These are phyloP conservation scores for Pseudocercospora musae DNA, from an alignment of 2,329 filamentous ascomycete genomes.

Conservation along the genomic window DNA sequence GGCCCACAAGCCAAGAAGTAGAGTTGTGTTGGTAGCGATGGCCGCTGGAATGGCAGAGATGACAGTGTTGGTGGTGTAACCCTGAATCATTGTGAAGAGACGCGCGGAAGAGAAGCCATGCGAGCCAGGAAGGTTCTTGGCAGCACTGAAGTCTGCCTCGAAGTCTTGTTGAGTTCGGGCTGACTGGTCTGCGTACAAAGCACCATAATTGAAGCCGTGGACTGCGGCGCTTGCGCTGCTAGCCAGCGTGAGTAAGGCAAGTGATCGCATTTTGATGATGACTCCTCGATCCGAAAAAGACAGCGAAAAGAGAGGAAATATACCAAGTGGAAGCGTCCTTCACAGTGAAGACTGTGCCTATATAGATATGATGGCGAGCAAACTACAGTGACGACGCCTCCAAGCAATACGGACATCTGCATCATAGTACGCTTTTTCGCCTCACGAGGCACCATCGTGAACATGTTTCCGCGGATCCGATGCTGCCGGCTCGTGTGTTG, in stretches of 20 bases:
- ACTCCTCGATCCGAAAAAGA: not conserved
- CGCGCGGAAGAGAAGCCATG: slow-evolving; percentile 40
- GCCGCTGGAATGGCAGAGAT: slow-evolving; percentile 75
- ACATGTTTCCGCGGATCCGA: slow-evolving; percentile 8
- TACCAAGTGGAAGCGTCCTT: not conserved
- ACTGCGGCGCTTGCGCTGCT: slow-evolving; percentile 37
- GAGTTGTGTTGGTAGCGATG: slow-evolving; percentile 71
- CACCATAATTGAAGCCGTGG: slow-evolving; percentile 73
- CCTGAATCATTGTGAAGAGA: slow-evolving; percentile 61
- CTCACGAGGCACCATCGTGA: slow-evolving; percentile 4
- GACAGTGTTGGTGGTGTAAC: slow-evolving; percentile 59
- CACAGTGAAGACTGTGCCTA: not conserved
- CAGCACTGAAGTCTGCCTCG: slow-evolving; percentile 65
- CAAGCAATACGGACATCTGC: not conserved
- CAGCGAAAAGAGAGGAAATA: not conserved
- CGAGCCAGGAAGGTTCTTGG: slow-evolving; percentile 62
- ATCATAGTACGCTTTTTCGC: not conserved
- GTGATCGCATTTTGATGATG: slow-evolving; percentile 5
- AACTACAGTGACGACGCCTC: not conserved
- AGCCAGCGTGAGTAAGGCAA: slow-evolving; percentile 5
- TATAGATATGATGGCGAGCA: not conserved
- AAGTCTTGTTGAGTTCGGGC: slow-evolving; percentile 63
- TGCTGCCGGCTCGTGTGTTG: not conserved
- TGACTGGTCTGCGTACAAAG: slow-evolving; percentile 57
- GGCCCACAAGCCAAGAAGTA: slow-evolving; percentile 82